phyloP scores from a whole-genome alignment of 352 stramenopile genomes.

The Blastocystis sp. region DNA sequence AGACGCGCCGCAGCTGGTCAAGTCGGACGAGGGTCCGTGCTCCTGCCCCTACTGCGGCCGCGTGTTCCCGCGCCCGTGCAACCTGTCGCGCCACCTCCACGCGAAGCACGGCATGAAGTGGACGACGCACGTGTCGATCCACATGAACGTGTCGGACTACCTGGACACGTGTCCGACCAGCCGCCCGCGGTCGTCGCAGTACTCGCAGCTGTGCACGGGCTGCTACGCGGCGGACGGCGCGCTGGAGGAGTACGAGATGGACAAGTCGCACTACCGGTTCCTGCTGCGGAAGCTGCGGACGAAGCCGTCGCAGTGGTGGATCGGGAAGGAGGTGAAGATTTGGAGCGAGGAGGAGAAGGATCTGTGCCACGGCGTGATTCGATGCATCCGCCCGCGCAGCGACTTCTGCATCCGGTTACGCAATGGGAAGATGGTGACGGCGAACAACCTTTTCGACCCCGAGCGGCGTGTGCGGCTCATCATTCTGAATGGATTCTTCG shows the following conservation, averaged over 20 bases:
- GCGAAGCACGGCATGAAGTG: slow-evolving; percentile 70
- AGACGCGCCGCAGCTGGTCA: neutral
- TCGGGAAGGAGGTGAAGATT: slow-evolving; percentile 34
- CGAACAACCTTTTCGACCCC: slow-evolving; percentile 32
- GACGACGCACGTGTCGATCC: slow-evolving; percentile 52
- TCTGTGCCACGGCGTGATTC: neutral
- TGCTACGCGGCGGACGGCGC: slow-evolving; percentile 22
- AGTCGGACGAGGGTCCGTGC: slow-evolving; percentile 10
- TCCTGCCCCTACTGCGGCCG: slow-evolving; percentile 47
- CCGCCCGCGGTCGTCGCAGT: neutral
- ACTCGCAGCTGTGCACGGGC: neutral
- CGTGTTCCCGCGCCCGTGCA: slow-evolving; percentile 65
- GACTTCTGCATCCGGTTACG: slow-evolving; percentile 32
- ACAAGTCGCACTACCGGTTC: slow-evolving; percentile 51
- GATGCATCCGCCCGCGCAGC: slow-evolving; percentile 31
- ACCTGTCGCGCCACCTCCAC: slow-evolving; percentile 66
- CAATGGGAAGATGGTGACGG: neutral
- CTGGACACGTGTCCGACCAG: slow-evolving; percentile 25
- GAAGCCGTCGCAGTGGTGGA: slow-evolving; percentile 63
- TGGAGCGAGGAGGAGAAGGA: neutral
- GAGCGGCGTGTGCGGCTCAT: slow-evolving; percentile 4
- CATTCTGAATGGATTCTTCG: slow-evolving; percentile 58
- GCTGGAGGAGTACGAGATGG: slow-evolving; percentile 31
- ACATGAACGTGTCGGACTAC: slow-evolving; percentile 69
- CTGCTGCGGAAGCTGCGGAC: slow-evolving; percentile 56